These are phyloP conservation scores for Melampsora americana DNA, from an alignment of 1,284 basidiomycete species.

Conservation along the genomic window DNA sequence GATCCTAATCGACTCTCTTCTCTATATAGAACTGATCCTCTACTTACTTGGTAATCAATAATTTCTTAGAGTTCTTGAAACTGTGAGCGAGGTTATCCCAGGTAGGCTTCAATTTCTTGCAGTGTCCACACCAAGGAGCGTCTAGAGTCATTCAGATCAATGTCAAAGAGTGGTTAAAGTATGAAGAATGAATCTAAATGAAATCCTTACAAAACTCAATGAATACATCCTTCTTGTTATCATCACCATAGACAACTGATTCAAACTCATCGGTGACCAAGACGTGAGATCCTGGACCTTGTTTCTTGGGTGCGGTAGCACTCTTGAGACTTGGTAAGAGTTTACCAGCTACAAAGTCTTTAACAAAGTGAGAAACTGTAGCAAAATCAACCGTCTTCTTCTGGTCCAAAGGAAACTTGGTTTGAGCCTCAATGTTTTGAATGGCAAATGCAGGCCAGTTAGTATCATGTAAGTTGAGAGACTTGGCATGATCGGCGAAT, in stretches of 20 bases:
- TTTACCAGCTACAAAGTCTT: slow-evolving; percentile 68
- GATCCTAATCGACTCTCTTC: slow-evolving; percentile 31
- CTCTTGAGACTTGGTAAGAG: slow-evolving; percentile 85
- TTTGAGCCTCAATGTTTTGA: slow-evolving; percentile 75
- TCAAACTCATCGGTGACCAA: slow-evolving; percentile 91
- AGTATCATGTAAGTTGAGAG: slow-evolving; percentile 77
- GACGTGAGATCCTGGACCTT: slow-evolving; percentile 77
- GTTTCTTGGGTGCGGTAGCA: slow-evolving; percentile 75
- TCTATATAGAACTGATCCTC: slow-evolving; percentile 21
- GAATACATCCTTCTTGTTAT: slow-evolving; percentile 82
- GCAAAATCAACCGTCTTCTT: slow-evolving; percentile 61
- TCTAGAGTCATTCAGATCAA: no score
- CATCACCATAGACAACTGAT: slow-evolving; percentile 70
- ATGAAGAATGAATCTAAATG: not conserved
- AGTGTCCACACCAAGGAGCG: slow-evolving; percentile 80
- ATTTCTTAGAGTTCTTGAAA: slow-evolving; percentile 70
- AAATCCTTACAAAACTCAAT: slow-evolving; percentile 65
- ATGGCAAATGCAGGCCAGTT: slow-evolving; percentile 93
- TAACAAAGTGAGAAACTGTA: slow-evolving; percentile 64
- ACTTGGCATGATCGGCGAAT: slow-evolving; percentile 92
- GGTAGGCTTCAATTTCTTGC: slow-evolving; percentile 90
- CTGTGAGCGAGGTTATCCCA: slow-evolving; percentile 89
- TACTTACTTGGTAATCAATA: slow-evolving; percentile 62
- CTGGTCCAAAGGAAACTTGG: slow-evolving; percentile 86
- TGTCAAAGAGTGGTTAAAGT: no score